Evolutionary conservation across 768 basidiomycete species (phyloP).

Genomic region (Lentinula boryana): DNA sequence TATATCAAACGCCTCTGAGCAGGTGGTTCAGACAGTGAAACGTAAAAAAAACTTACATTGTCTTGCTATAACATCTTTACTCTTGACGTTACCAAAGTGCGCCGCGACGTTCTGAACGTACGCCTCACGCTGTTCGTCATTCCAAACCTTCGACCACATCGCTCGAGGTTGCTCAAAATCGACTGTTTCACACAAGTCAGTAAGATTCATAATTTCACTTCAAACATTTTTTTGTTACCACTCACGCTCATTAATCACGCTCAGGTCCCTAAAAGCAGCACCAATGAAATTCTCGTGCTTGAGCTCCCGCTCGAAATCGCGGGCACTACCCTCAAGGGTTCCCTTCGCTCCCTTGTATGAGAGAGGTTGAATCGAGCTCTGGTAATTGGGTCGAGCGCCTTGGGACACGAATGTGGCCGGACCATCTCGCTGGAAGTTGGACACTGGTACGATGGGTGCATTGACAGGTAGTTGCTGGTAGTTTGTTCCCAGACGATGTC

Average conservation of each 20-base stretch:
- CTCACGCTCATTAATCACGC: constrained; percentile 73
- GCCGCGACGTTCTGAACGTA: constrained; percentile 63
- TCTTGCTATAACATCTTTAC: constrained; percentile 48
- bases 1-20: constrained; percentile 16
- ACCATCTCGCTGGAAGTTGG: constrained; percentile 94
- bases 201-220: neutral
- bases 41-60: constrained; percentile 48
- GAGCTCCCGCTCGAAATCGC: constrained; percentile 32
- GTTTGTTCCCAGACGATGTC: constrained; percentile 76
- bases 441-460: constrained; percentile 61
- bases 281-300: constrained; percentile 76
- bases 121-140: constrained; percentile 50
- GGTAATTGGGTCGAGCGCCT: constrained; percentile 84
- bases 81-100: constrained; percentile 60
- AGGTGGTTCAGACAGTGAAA: neutral
- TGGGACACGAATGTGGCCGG: constrained; percentile 64
- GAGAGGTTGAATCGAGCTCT: constrained; percentile 70
- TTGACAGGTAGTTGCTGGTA: constrained; percentile 89
- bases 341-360: constrained; percentile 48
- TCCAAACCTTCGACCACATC: constrained; percentile 65
- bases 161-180: constrained; percentile 83
- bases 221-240: neutral
- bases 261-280: constrained; percentile 60
- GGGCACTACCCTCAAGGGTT: constrained; percentile 33
- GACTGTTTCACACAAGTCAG: constrained; percentile 31